phyloP scores from a whole-genome alignment of 495 filamentous ascomycete species.

The Talaromyces ruber region DNA sequence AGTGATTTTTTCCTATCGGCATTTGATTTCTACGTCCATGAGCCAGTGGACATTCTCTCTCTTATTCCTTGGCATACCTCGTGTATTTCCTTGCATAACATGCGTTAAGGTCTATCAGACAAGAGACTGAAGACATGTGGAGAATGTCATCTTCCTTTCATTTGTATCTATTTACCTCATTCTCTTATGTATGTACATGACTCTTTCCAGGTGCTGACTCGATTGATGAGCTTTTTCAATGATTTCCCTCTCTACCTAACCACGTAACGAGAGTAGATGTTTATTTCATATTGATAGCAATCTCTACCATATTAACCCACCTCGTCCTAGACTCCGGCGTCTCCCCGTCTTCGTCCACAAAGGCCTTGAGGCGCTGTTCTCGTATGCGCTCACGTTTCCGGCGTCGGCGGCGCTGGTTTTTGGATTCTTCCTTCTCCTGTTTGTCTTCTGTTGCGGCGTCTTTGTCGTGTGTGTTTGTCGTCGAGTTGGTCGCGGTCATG shows the following conservation, averaged over 20 bases:
- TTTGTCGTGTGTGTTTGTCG: background rate
- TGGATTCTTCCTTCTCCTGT: constrained; percentile 1
- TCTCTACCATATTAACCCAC: constrained; percentile 58
- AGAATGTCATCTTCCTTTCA: background rate
- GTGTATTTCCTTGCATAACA: background rate
- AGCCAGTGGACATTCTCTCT: constrained; percentile 4
- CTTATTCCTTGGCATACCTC: constrained; percentile 3
- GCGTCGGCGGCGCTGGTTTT: constrained; percentile 8
- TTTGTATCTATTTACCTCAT: constrained; percentile 2
- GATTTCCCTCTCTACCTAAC: background rate
- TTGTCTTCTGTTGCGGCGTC: constrained; percentile 4
- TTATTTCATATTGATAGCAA: constrained; percentile 47
- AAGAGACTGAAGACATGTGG: background rate
- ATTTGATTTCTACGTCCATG: background rate
- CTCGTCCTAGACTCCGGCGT: constrained; percentile 52
- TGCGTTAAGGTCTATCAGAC: background rate
- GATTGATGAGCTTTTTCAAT: background rate
- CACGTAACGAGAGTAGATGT: background rate
- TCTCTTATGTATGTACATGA: background rate
- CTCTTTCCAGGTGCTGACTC: too few relatives aligned
- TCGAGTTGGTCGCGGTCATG: background rate
- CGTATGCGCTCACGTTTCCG: constrained; percentile 13
- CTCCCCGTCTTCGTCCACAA: constrained; percentile 37
- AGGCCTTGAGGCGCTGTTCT: constrained; percentile 33
- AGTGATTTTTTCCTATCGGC: constrained; percentile 8